Evolutionary conservation across 495 filamentous ascomycete species (phyloP).

Genomic region (Podospora pseudoanserina): DNA sequence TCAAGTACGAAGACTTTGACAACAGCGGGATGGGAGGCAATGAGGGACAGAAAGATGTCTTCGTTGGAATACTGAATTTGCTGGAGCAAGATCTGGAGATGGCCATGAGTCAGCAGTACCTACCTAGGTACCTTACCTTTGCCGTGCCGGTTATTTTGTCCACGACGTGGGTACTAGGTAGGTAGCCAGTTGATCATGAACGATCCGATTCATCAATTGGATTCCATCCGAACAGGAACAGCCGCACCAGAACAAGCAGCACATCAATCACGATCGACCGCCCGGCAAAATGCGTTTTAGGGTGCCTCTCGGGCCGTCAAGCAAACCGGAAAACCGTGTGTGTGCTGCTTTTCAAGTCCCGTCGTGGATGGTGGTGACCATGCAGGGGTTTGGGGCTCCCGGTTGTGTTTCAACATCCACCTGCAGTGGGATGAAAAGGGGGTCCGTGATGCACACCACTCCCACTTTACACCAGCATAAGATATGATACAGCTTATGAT

Average conservation of each 20-base stretch:
- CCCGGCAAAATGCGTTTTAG: constrained; percentile 7
- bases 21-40: background rate
- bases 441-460: constrained; percentile 13
- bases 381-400: background rate
- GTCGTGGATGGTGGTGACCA: background rate
- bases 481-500: background rate
- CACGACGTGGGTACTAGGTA: too few species aligned
- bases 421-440: constrained; percentile 1
- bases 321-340: background rate
- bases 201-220: too few species aligned
- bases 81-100: background rate
- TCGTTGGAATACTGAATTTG: background rate
- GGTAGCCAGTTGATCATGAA: too few species aligned
- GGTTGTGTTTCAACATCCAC: constrained; percentile 5
- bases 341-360: background rate
- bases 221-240: background rate
- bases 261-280: background rate
- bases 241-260: background rate
- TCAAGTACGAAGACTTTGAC: background rate
- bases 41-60: background rate
- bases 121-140: too few species aligned
- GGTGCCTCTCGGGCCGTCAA: background rate
- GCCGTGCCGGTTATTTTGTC: too few species aligned
- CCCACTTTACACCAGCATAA: background rate
- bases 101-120: background rate